Percentiles rank a stretch among this genome's conserved stretches.
Evolutionary conservation across 202 grass and related monocot genomes (phyloP).

Genomic region (Hordeum pubiflorum): DNA sequence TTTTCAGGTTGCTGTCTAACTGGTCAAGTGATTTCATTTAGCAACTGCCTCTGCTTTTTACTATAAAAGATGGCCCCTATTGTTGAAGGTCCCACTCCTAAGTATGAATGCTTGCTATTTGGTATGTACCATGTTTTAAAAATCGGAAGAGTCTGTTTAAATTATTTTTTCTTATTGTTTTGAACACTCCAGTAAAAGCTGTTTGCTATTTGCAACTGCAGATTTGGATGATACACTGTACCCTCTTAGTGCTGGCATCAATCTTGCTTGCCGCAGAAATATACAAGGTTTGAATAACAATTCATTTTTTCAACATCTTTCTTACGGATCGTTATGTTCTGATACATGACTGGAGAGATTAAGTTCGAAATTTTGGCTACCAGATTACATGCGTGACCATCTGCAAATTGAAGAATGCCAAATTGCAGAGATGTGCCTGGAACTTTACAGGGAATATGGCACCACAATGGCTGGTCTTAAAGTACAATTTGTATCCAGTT

Average conservation of each 20-base stretch:
- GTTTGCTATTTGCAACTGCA: constrained; percentile 14
- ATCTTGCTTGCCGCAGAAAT: constrained; percentile 59
- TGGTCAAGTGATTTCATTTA: neutral
- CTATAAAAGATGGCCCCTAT: constrained; percentile 27
- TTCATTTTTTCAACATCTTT: neutral
- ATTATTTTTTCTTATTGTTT: neutral
- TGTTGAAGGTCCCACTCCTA: constrained; percentile 18
- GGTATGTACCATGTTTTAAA: constrained; percentile 25
- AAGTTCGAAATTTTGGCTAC: neutral
- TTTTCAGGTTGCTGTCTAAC: neutral
- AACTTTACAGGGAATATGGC: constrained; percentile 59
- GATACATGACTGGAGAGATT: neutral
- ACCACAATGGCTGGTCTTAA: constrained; percentile 70
- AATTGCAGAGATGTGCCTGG: constrained; percentile 49
- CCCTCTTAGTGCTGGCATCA: constrained; percentile 41
- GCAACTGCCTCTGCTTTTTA: neutral
- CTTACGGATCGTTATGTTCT: neutral
- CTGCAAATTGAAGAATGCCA: constrained; percentile 56
- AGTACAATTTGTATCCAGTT: constrained; percentile 17
- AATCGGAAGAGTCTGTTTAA: neutral
- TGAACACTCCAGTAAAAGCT: neutral
- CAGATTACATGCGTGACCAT: constrained; percentile 62
- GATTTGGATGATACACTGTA: constrained; percentile 78
- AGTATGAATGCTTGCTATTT: constrained; percentile 62
- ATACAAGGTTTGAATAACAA: constrained; percentile 43